These are phyloP conservation scores for Rhizopogon rudus DNA, from an alignment of 768 basidiomycete species.

Conservation along the genomic window DNA sequence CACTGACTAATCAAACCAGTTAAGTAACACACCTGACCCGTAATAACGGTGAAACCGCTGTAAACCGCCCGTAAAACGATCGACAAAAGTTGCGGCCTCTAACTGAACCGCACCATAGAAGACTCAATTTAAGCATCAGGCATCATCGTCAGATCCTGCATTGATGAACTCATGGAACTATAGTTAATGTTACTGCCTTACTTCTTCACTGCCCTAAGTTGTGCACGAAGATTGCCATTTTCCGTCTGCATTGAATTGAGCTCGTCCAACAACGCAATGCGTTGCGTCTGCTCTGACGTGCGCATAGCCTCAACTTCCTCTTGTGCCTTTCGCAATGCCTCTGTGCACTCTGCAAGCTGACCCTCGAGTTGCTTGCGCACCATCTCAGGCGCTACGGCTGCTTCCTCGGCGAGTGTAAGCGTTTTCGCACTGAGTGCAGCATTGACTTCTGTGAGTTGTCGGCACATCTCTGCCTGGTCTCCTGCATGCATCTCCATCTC, in stretches of 20 bases:
- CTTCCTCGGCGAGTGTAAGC: slow-evolving; percentile 42
- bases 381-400: slow-evolving; percentile 31
- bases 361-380: slow-evolving; percentile 59
- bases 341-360: slow-evolving; percentile 57
- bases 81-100: too few relatives aligned
- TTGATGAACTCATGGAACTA: too few relatives aligned
- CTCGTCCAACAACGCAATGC: slow-evolving; percentile 83
- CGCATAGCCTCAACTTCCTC: slow-evolving; percentile 68
- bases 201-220: slow-evolving; percentile 54
- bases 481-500: slow-evolving; percentile 64
- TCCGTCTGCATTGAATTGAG: slow-evolving; percentile 80
- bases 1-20: too few relatives aligned
- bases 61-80: too few relatives aligned
- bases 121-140: too few relatives aligned
- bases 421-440: slow-evolving; percentile 68
- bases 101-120: too few relatives aligned
- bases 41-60: too few relatives aligned
- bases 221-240: slow-evolving; percentile 64
- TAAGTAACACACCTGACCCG: too few relatives aligned
- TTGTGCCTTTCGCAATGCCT: slow-evolving; percentile 56
- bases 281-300: slow-evolving; percentile 72
- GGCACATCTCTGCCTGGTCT: slow-evolving; percentile 69
- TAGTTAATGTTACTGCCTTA: too few relatives aligned
- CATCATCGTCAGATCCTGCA: too few relatives aligned
- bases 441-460: slow-evolving; percentile 76